Evolutionary conservation across 805 yeast genomes (phyloP).

Genomic region (Kazachstania martiniae): DNA sequence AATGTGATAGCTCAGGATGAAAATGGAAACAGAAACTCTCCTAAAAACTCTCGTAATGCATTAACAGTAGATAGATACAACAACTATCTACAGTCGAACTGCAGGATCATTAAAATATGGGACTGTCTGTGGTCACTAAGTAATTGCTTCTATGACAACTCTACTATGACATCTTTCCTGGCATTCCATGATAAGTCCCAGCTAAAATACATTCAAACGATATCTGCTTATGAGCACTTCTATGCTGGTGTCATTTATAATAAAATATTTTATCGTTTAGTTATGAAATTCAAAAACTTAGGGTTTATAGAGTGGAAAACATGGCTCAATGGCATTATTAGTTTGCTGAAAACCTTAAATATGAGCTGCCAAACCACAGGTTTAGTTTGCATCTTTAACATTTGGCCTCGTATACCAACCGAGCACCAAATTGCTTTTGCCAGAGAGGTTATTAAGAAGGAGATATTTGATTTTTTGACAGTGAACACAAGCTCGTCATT

Average conservation of each 20-base stretch:
- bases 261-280: slow-evolving; percentile 15
- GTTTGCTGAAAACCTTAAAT: slow-evolving; percentile 18
- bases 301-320: slow-evolving; percentile 17
- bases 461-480: slow-evolving; percentile 12
- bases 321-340: slow-evolving; percentile 19
- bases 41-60: no score
- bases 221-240: slow-evolving; percentile 20
- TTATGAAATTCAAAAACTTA: slow-evolving; percentile 12
- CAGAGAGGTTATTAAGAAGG: slow-evolving; percentile 1
- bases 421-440: slow-evolving; percentile 4
- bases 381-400: slow-evolving; percentile 19
- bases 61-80: background rate
- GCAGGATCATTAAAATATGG: background rate
- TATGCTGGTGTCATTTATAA: slow-evolving; percentile 21
- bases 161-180: slow-evolving; percentile 4
- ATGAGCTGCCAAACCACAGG: slow-evolving; percentile 18
- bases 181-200: slow-evolving; percentile 16
- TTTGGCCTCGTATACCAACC: slow-evolving; percentile 18
- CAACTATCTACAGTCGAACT: background rate
- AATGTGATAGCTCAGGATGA: no score
- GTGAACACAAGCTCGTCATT: slow-evolving; percentile 9
- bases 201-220: slow-evolving; percentile 11
- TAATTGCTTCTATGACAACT: background rate
- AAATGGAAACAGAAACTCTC: no score
- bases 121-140: background rate